Conservation (phyloP, 257 asterid genomes). For the Nyctanthes arbortristis region DNA sequence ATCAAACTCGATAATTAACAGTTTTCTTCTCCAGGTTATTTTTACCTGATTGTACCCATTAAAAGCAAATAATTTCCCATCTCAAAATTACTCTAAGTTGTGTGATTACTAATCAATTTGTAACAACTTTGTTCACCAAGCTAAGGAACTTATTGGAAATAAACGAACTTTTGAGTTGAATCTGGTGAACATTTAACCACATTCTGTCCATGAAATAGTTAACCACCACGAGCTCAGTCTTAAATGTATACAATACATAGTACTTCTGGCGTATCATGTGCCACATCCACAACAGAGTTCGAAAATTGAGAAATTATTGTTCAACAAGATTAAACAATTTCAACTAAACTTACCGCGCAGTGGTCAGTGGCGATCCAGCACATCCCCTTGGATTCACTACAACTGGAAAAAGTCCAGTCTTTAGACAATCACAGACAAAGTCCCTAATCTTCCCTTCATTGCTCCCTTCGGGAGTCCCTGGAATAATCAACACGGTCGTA, state of each 20-base stretch:
- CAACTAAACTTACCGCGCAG: constrained; percentile 61
- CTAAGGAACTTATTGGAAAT: constrained; percentile 7
- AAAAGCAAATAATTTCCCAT: constrained; percentile 3
- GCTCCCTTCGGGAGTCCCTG: constrained; percentile 89
- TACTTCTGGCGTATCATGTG: neutral
- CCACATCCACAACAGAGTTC: neutral
- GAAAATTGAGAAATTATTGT: too few species aligned
- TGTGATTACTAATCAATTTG: too few species aligned
- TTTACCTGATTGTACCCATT: constrained; percentile 13
- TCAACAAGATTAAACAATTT: too few species aligned
- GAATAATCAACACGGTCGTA: constrained; percentile 75
- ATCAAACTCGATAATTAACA: constrained; percentile 20
- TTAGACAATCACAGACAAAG: constrained; percentile 68
- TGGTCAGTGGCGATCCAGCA: constrained; percentile 89
- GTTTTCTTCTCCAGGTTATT: neutral
- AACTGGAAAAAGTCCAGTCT: constrained; percentile 78
- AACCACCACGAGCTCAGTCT: too few species aligned
- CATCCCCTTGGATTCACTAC: constrained; percentile 98
- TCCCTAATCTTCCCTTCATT: constrained; percentile 49
- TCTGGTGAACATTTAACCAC: neutral
- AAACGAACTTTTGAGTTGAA: too few species aligned
- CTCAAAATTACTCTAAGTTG: neutral
- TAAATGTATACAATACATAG: neutral
- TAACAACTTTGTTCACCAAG: constrained; percentile 8
- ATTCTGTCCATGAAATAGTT: too few species aligned